Percentiles rank a stretch among this genome's conserved stretches.
phyloP scores from a whole-genome alignment of 192 early-diverging fungal species.

The Coemansia sp. region DNA sequence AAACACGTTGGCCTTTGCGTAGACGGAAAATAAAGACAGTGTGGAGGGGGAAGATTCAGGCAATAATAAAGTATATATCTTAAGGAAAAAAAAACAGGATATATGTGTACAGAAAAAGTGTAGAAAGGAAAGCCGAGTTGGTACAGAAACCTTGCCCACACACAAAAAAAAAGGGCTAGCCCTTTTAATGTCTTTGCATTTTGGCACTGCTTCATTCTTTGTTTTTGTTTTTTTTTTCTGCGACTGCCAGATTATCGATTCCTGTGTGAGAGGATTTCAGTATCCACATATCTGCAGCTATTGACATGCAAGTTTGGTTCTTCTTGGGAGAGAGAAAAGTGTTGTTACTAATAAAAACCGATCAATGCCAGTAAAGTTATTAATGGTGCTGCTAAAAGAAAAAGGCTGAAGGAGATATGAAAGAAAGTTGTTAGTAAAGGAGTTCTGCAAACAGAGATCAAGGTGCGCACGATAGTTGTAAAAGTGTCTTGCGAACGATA shows the following conservation, averaged over 20 bases:
- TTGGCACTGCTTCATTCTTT: no score
- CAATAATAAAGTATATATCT: background rate
- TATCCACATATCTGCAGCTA: no score
- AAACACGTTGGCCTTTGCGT: background rate
- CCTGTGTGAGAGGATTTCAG: no score
- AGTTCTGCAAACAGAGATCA: background rate
- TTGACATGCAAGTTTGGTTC: no score
- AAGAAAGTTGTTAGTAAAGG: constrained; percentile 5
- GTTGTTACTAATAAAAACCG: background rate
- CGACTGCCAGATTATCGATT: background rate
- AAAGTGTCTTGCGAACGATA: background rate
- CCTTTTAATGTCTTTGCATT: background rate
- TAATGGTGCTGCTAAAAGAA: constrained; percentile 11
- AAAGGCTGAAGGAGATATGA: background rate
- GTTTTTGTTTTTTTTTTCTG: background rate
- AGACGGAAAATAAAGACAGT: background rate
- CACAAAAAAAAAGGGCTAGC: background rate
- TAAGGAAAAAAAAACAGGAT: background rate
- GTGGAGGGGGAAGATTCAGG: background rate
- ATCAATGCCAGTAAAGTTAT: constrained; percentile 1
- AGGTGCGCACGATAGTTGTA: background rate
- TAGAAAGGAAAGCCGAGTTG: background rate
- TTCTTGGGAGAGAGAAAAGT: background rate
- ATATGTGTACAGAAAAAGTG: background rate
- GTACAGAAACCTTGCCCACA: no score